These are phyloP conservation scores for Hypholoma fasciculare DNA, from an alignment of 768 basidiomycete species.

Conservation along the genomic window DNA sequence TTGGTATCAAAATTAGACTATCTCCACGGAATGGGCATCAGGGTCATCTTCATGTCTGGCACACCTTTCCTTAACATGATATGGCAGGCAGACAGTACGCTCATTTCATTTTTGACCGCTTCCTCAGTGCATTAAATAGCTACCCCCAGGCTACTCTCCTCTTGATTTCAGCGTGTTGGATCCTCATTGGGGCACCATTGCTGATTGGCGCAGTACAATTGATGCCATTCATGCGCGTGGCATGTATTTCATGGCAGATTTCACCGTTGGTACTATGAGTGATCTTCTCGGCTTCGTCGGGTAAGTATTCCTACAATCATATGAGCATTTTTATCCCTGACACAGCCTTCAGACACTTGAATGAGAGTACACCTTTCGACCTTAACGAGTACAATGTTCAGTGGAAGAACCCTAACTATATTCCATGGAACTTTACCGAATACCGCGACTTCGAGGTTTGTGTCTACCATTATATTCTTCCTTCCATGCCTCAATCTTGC, in stretches of 20 bases:
- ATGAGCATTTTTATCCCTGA: slow-evolving; percentile 8
- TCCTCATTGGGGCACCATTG: slow-evolving; percentile 87
- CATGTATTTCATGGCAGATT: slow-evolving; percentile 94
- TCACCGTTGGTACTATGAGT: slow-evolving; percentile 91
- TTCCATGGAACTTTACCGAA: slow-evolving; percentile 84
- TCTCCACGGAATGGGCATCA: slow-evolving; percentile 85
- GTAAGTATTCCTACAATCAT: slow-evolving; percentile 34
- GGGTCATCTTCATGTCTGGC: slow-evolving; percentile 86
- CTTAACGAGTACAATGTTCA: slow-evolving; percentile 69
- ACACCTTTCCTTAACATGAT: slow-evolving; percentile 94
- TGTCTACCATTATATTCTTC: slow-evolving; percentile 8
- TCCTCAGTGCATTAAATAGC: slow-evolving; percentile 12
- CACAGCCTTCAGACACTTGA: slow-evolving; percentile 57
- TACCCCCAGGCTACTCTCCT: slow-evolving; percentile 78
- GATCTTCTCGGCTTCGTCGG: slow-evolving; percentile 86
- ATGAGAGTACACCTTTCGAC: slow-evolving; percentile 77
- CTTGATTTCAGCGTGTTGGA: slow-evolving; percentile 89
- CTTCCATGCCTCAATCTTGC: slow-evolving; percentile 2
- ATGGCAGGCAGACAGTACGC: slow-evolving; percentile 95
- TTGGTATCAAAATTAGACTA: slow-evolving; percentile 79
- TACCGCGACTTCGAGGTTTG: slow-evolving; percentile 81
- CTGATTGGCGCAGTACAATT: slow-evolving; percentile 77
- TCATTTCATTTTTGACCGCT: background rate
- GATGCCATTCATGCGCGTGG: slow-evolving; percentile 75
- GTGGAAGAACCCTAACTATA: slow-evolving; percentile 75